These are phyloP conservation scores for Heliamphora pulchella DNA, from an alignment of 179 eudicot species.

Conservation along the genomic window DNA sequence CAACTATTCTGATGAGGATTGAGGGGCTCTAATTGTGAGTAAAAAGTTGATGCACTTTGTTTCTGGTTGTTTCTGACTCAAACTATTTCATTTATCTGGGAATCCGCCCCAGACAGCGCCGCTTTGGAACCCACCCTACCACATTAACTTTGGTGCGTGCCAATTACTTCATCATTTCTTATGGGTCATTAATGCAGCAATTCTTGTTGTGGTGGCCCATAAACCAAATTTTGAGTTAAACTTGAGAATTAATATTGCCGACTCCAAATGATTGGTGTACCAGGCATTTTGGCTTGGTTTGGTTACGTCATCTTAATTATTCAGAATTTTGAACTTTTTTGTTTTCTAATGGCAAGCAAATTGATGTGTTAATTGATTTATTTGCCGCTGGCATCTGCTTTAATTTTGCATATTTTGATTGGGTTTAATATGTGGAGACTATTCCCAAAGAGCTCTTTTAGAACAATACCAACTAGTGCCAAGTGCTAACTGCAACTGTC, in stretches of 20 bases:
- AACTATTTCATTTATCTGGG: background rate
- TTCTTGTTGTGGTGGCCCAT: background rate
- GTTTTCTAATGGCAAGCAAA: background rate
- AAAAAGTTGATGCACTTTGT: background rate
- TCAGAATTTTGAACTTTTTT: background rate
- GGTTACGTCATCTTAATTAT: background rate
- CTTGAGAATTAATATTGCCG: too few relatives aligned
- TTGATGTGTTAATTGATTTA: background rate
- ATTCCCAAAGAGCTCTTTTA: background rate
- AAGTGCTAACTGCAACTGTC: too few relatives aligned
- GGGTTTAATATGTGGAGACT: background rate
- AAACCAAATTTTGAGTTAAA: background rate
- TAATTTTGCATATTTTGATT: background rate
- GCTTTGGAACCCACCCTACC: too few relatives aligned
- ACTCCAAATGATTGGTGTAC: background rate
- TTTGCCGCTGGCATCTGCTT: background rate
- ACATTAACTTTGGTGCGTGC: too few relatives aligned
- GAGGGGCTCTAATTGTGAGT: slow-evolving; percentile 16
- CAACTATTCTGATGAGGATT: slow-evolving; percentile 66
- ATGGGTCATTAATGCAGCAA: background rate
- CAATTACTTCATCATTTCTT: background rate
- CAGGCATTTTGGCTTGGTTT: background rate
- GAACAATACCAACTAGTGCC: too few relatives aligned
- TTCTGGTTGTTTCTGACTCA: background rate
- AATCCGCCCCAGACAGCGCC: too few relatives aligned